Conservation (phyloP, 495 filamentous ascomycete species). For the Talaromyces wortmannii region DNA sequence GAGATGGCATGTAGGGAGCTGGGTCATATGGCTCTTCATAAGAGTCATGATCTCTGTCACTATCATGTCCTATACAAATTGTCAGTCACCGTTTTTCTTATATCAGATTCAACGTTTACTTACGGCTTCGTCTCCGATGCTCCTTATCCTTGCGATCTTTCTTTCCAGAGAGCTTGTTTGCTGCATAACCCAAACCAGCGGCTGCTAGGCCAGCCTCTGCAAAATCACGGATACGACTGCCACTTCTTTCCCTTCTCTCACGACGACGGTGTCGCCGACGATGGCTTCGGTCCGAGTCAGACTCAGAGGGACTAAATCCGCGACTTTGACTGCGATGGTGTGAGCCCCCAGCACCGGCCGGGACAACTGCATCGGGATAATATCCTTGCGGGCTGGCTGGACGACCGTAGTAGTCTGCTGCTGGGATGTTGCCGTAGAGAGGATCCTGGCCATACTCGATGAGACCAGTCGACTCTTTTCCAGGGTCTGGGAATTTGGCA, state of each 20-base stretch:
- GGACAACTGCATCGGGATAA: conserved; percentile 34
- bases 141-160: conserved; percentile 52
- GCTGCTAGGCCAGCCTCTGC: conserved; percentile 64
- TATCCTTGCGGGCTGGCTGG: conserved; percentile 30
- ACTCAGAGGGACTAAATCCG: conserved; percentile 32
- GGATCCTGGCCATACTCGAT: conserved; percentile 76
- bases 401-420: conserved; percentile 44
- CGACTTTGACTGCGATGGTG: conserved; percentile 35
- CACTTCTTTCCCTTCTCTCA: conserved; percentile 48
- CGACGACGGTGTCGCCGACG: conserved; percentile 29
- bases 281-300: conserved; percentile 32
- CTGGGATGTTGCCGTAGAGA: conserved; percentile 45
- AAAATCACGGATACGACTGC: conserved; percentile 56
- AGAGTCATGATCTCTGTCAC: conserved; percentile 23
- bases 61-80: conserved; percentile 24
- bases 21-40: conserved; percentile 39
- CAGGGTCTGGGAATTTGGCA: conserved; percentile 48
- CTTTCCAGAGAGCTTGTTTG: conserved; percentile 58
- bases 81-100: neutral
- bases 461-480: conserved; percentile 55
- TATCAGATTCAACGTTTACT: neutral
- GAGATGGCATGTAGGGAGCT: conserved; percentile 30
- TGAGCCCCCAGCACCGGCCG: conserved; percentile 20
- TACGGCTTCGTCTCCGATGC: conserved; percentile 5
- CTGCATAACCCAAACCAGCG: conserved; percentile 69